Evolutionary conservation across 208 protist genomes (phyloP).

Genomic region (Trichomonas gallinae): DNA sequence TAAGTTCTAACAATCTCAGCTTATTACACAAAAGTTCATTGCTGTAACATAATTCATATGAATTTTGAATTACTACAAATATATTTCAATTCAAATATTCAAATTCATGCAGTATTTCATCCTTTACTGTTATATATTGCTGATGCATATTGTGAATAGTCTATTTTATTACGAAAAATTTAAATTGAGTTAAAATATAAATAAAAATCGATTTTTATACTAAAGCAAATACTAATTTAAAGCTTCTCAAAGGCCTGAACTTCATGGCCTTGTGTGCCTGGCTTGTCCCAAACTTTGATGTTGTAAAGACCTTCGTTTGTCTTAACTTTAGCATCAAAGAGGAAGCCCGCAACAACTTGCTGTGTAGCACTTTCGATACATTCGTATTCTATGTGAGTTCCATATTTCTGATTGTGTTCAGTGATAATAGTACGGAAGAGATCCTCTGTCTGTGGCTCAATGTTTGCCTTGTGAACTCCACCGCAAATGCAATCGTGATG

Average conservation of each 20-base stretch:
- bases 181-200: too few relatives aligned
- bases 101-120: too few relatives aligned
- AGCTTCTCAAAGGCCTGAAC: not conserved
- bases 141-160: too few relatives aligned
- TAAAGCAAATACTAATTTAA: too few relatives aligned
- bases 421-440: not conserved
- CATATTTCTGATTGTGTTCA: not conserved
- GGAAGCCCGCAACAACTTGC: not conserved
- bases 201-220: too few relatives aligned
- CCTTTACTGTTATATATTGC: too few relatives aligned
- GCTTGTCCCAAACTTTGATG: not conserved
- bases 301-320: not conserved
- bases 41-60: too few relatives aligned
- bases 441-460: not conserved
- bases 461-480: not conserved
- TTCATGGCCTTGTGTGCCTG: not conserved
- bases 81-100: too few relatives aligned
- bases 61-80: too few relatives aligned
- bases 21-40: too few relatives aligned
- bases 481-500: not conserved
- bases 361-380: not conserved
- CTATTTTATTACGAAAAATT: too few relatives aligned
- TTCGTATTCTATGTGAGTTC: not conserved
- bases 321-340: not conserved
- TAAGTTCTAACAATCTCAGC: too few relatives aligned